Conservation (phyloP, 2,329 filamentous ascomycete species). For the Coleophoma eucalyptorum region DNA sequence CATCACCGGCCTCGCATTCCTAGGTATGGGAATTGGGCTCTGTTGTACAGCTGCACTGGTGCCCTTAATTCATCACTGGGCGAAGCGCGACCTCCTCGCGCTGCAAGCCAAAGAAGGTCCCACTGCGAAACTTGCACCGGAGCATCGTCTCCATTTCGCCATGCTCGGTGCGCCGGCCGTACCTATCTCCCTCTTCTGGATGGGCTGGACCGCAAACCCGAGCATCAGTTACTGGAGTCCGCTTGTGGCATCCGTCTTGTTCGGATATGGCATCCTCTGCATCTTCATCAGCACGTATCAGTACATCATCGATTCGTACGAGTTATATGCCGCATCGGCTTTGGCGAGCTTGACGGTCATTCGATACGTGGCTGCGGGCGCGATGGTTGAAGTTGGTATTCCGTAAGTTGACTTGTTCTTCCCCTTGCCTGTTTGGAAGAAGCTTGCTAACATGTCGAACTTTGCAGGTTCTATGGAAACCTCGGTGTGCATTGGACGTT, state of each 20-base stretch:
- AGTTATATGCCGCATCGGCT: constrained; percentile 30
- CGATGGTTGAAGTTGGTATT: constrained; percentile 24
- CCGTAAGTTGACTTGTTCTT: constrained; percentile 10
- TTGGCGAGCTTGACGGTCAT: constrained; percentile 32
- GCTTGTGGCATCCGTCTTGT: constrained; percentile 31
- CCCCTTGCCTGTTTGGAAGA: too few species aligned
- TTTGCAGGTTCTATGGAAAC: constrained; percentile 26
- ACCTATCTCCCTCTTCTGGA: constrained; percentile 39
- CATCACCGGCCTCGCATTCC: constrained; percentile 35
- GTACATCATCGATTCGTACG: constrained; percentile 41
- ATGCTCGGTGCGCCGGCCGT: constrained; percentile 34
- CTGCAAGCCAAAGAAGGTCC: constrained; percentile 5
- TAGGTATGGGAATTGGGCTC: constrained; percentile 35
- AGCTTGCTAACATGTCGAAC: too few species aligned
- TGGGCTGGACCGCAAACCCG: constrained; percentile 38
- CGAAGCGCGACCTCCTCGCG: constrained; percentile 8
- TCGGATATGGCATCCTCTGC: constrained; percentile 37
- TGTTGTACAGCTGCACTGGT: constrained; percentile 28
- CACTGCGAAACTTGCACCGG: constrained; percentile 23
- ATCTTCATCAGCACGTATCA: constrained; percentile 35
- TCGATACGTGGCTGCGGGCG: constrained; percentile 34
- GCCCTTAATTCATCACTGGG: constrained; percentile 29
- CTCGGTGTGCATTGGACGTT: constrained; percentile 33
- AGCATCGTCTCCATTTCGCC: constrained; percentile 35
- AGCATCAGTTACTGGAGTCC: constrained; percentile 37